phyloP scores from a whole-genome alignment of 805 yeast species.

The Metschnikowia baotianmanensis region DNA sequence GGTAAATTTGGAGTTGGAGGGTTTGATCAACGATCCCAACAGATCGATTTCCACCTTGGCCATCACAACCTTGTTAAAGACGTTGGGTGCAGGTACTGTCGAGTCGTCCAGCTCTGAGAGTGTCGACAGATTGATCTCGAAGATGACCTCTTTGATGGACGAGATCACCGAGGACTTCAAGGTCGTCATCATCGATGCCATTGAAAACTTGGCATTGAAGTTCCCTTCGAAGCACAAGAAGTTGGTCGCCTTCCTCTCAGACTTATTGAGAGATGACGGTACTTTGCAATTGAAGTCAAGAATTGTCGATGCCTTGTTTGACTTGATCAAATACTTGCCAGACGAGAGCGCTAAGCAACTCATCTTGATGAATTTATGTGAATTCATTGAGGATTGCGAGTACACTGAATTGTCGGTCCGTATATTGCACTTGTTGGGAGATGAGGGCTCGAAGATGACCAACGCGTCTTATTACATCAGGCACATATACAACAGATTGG shows the following conservation, averaged over 20 bases:
- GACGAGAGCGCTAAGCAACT: slow-evolving; percentile 64
- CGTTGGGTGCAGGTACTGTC: slow-evolving; percentile 71
- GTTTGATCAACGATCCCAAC: slow-evolving; percentile 81
- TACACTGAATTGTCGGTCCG: slow-evolving; percentile 92
- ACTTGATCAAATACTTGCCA: slow-evolving; percentile 83
- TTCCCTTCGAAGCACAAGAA: slow-evolving; percentile 88
- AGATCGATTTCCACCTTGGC: slow-evolving; percentile 95
- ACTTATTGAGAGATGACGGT: slow-evolving; percentile 87
- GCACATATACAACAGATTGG: slow-evolving; percentile 95
- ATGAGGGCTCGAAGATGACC: slow-evolving; percentile 85
- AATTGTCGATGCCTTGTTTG: slow-evolving; percentile 90
- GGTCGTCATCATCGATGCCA: slow-evolving; percentile 91
- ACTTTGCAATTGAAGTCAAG: slow-evolving; percentile 80
- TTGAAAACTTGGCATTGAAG: slow-evolving; percentile 85
- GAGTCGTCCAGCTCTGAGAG: slow-evolving; percentile 46
- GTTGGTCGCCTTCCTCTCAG: slow-evolving; percentile 78
- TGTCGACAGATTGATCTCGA: slow-evolving; percentile 85
- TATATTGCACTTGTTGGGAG: slow-evolving; percentile 86
- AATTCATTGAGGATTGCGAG: slow-evolving; percentile 97
- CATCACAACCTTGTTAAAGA: slow-evolving; percentile 90
- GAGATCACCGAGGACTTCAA: slow-evolving; percentile 96
- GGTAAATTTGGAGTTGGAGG: slow-evolving; percentile 83
- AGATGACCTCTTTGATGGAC: slow-evolving; percentile 83
- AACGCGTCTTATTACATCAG: slow-evolving; percentile 90
- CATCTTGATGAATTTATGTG: slow-evolving; percentile 88